phyloP scores from a whole-genome alignment of 768 basidiomycete species.

The Lactarius pseudohatsudake region DNA sequence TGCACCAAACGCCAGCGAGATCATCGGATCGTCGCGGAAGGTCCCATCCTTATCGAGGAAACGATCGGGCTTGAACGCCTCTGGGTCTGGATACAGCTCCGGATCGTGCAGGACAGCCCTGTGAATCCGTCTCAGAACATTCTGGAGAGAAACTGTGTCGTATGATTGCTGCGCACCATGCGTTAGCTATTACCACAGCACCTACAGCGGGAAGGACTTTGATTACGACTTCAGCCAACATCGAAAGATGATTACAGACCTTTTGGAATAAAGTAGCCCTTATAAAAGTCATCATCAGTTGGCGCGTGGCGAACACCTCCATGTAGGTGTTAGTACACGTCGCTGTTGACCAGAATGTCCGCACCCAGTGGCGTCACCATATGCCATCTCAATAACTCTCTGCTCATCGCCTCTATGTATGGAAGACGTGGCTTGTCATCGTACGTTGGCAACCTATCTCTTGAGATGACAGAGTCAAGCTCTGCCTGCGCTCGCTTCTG shows the following conservation, averaged over 20 bases:
- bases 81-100: conserved; percentile 33
- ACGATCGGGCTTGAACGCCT: conserved; percentile 34
- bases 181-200: conserved; percentile 27
- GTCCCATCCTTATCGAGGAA: conserved; percentile 21
- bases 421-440: conserved; percentile 32
- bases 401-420: conserved; percentile 30
- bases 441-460: conserved; percentile 33
- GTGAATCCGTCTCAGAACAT: background rate
- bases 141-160: too few species aligned
- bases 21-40: background rate
- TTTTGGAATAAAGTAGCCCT: conserved; percentile 33
- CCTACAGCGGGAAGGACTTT: background rate
- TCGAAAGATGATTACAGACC: conserved; percentile 10
- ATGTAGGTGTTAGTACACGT: too few species aligned
- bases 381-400: conserved; percentile 33
- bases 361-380: conserved; percentile 13
- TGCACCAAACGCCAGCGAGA: conserved; percentile 19
- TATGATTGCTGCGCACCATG: conserved; percentile 28
- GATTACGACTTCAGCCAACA: background rate
- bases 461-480: conserved; percentile 33
- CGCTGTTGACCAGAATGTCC: background rate
- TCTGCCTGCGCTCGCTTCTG: conserved; percentile 31
- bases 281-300: background rate
- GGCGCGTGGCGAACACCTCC: conserved; percentile 29
- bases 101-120: conserved; percentile 31